Base-by-base conservation (phyloP, 495 filamentous ascomycete genomes). In the Penicillium argentinense region DNA sequence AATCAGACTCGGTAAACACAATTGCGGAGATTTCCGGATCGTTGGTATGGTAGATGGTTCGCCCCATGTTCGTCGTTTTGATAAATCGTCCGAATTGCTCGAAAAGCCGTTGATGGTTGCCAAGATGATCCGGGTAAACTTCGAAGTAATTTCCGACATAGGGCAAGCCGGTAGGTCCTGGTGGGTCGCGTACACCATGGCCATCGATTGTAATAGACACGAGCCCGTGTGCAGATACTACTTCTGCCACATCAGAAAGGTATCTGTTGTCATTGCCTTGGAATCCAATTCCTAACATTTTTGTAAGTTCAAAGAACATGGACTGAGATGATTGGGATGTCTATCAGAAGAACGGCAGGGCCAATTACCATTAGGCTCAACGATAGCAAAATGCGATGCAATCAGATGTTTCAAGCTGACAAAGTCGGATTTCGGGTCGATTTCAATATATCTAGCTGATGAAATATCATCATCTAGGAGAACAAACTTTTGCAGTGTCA, bases 71-170 rank as follows among this genome's bases (percentile, higher is more conserved):
- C 22, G 57, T 74, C 1, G 79, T 80, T 47, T 80, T 75, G 63
- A 80, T 64, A 23, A 82, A 46, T 2, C 67, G 67, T 8, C 79
- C 79, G 55, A 79, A 80, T 41, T 66, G 61, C n/a, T 67, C 60
- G 47, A 80, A 81, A 0, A 81, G 69, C 5, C 78, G 68, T 19
- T 78, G 59, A 53, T 81, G 70, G 57, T 82, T 82, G 7, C 79
- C 79, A 3, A 81, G 60, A 45, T 76, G 77, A 56, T 82, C 79
- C 1, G 79, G 77, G 51, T 67, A 81, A 28, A 81, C 59, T 45
- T 81, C 78, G 52, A 72, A 75, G 63, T 67, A 75, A 54, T 62
- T 73, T 11, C 79, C 78, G 14, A 77, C 67, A 14, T 66, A 54
- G 5, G 79, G 79, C 3, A 81, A 59, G 3, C 68, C 72, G 2